Evolutionary conservation across 2,329 filamentous ascomycete genomes (phyloP), one percentile per base, ranked within the genome.

Genomic region (Pseudopithomyces chartarum): DNA sequence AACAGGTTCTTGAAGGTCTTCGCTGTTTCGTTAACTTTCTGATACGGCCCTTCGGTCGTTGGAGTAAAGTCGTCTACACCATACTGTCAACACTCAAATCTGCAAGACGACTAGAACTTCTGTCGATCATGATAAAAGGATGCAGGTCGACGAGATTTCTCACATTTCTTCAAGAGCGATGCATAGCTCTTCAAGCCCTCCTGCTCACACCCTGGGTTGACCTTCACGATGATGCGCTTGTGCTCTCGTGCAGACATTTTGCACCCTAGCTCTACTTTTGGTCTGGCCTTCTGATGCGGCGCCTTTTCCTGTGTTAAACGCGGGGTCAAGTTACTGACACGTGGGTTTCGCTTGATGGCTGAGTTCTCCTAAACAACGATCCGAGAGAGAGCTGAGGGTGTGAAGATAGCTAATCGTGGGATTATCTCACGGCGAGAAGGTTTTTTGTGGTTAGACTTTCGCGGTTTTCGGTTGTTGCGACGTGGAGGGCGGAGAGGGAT

Each of bases 151-250:
- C 11, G 22, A 10, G 23, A 10, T 17, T 47, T 58, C 40, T 54
- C 26, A 69, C 69, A 90, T 71, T 87, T 87, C 69, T 82, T 82
- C 64, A 90, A 74, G 8, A 84, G 74, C 62, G 81, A 82, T 62
- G 86, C 82, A 66, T 90, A 89, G 32, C 85, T 87, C 74, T 88
- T 89, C 57, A 79, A 79, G 46, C 87, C 87, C 8, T 43, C 62
- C 26, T 60, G 60, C 50, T 70, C 59, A 56, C 64, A 72, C 17
- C 61, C 52, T 2, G 58, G 55, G 49, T 73, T 73, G 6, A 56
- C 56, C 52, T 65, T 58, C 51, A 69, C 54, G 29, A 63, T 61
- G 47, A 72, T 63, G 40, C 64, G 61, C 42, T 61, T 64, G 48
- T 69, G 60, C 29, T 64, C 58, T 19, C 47, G 45, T 13, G 20